Evolutionary conservation across 352 stramenopile genomes (phyloP), one percentile per base, ranked within the genome.

Genomic region (Hyaloperonospora arabidopsidis): DNA sequence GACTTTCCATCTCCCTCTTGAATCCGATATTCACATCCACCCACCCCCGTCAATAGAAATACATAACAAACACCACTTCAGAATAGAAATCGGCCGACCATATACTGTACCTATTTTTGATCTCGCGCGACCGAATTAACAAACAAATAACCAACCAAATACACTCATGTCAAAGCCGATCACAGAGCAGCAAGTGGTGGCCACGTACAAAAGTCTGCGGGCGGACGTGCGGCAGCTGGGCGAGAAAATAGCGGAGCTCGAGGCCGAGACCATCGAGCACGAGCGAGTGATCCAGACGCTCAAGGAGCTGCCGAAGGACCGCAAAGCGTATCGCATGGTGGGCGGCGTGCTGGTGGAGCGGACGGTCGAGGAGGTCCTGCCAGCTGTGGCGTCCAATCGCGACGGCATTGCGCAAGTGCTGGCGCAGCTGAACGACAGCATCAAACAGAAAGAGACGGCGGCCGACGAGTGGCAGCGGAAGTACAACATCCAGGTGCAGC

Each of bases 291-390:
- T 92, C 40, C 74, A 83, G 49, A 93, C 86, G 58, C 77, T 95
- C 18, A 73, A 80, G 48, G 72, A 72, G 2, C 65, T 95, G 55
- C 78, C 80, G 17, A 68, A 63, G 0, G 65, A 74, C 53, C 79
- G 93, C 59, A 90, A 95, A 61, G 94, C 95, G 5, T 98, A 96
- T 63, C 88, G 95, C 57, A 89, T 98, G 73, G 90, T 98, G 12
- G 95, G 95, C 47, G 94, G 95, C 32, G 94, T 98, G 29, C 71
- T 98, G 35, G 94, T 98, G 45, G 94, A 98, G 75, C 92, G 94
- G 43, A 98, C 93, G 29, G 95, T 98, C 19, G 62, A 86, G 61
- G 94, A 98, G 64, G 94, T 98, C 40, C 79, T 98, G 34, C 94
- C 95, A 6, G 95, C 89, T 6, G 93, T 98, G 23, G 72, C 52